phyloP scores from a whole-genome alignment of 163 green algal genomes.

The Scenedesmus sp. region DNA sequence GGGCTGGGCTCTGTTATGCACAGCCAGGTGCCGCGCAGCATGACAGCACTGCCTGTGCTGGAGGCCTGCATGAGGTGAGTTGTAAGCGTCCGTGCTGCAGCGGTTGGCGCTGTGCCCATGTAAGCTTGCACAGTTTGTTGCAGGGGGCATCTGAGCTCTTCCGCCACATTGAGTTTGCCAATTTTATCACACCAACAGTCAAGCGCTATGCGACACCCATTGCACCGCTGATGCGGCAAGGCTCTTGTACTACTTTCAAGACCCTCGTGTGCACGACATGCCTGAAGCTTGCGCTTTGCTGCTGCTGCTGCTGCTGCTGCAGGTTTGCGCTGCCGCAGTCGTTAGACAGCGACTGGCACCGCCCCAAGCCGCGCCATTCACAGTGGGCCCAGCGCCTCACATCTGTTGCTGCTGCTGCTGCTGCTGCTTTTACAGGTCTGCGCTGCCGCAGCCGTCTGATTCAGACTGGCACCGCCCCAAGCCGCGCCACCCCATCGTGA shows the following conservation, averaged over 20 bases:
- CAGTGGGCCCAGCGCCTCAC: slow-evolving; percentile 42
- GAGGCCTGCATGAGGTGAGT: slow-evolving; percentile 25
- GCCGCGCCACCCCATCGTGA: too few relatives aligned
- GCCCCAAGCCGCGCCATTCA: slow-evolving; percentile 64
- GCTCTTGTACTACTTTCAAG: too few relatives aligned
- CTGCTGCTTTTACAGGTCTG: not conserved
- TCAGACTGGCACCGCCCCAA: too few relatives aligned
- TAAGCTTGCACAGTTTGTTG: not conserved
- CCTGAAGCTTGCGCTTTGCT: too few relatives aligned
- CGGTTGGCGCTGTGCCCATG: not conserved
- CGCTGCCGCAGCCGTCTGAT: not conserved
- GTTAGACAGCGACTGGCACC: slow-evolving; percentile 77
- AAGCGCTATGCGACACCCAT: too few relatives aligned
- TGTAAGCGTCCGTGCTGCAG: not conserved
- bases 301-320: not conserved
- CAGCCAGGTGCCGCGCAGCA: slow-evolving; percentile 6
- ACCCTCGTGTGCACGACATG: too few relatives aligned
- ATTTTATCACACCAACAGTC: too few relatives aligned
- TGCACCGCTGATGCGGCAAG: too few relatives aligned
- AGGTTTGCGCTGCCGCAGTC: slow-evolving; percentile 72
- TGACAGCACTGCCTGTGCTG: slow-evolving; percentile 30
- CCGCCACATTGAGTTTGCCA: too few relatives aligned
- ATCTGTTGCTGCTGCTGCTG: too few relatives aligned
- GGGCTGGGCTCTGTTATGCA: not conserved
- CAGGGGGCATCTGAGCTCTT: too few relatives aligned